Base-by-base conservation (phyloP, 306 rosid genomes). In the Gastrolobium villosum region DNA sequence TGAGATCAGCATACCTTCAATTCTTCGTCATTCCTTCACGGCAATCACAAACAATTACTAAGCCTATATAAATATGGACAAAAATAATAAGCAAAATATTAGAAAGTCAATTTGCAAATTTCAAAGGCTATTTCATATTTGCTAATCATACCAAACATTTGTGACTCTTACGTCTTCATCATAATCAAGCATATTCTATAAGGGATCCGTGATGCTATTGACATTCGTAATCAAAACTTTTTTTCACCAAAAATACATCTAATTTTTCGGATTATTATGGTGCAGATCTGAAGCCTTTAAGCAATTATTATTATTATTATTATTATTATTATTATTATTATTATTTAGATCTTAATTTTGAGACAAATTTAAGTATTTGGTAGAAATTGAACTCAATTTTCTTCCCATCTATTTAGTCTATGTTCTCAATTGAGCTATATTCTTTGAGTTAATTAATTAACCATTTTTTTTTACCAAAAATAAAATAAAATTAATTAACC, bases 121-220 rank as follows among this genome's bases (percentile, higher is more conserved):
- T 14, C n/a, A 65, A 71, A 40, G 11, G 5, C 43, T 61, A 14
- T 65, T 56, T 70, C 72, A 8, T 55, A 32, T 4, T 52, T 56
- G 55, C 65, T 76, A 81, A 79, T 77, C 52, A 70, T 68, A 37
- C 39, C 35, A 28, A 41, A 49, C 82, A 68, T 66, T 54, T 86
- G 1, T 44, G 70, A 76, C 59, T 45, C 26, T 15, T 15, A 71
- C 10, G 43, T 82, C 72, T 28, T 3, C 63, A 14, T 81, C 74
- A 79, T 53, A 10, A 40, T 73, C 10, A 35, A 54, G 79, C 84
- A 67, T 82, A 62, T 83, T 35, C 76, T 72, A 32, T 1, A 0
- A 7, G 60, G 31, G 66, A 83, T 70, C 76, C 79, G 39, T 81
- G 76, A 81, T 85, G 88, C 84, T 69, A 35, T 68, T 34, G 30